Conservation (phyloP, 2,329 filamentous ascomycete genomes). For the Phialocephala subalpina region DNA sequence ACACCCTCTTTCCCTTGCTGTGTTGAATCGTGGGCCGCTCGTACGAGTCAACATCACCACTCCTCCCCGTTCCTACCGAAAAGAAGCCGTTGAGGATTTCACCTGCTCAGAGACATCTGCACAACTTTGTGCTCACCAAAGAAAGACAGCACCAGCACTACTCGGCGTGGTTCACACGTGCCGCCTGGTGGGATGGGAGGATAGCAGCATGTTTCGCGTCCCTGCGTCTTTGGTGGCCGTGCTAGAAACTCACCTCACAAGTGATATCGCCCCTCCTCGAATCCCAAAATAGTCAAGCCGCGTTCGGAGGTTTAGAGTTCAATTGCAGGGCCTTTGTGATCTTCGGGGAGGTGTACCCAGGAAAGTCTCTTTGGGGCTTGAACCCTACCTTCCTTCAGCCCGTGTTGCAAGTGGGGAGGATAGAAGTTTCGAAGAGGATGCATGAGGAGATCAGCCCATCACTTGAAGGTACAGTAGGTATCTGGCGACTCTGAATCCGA, state of each 20-base stretch:
- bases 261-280: neutral
- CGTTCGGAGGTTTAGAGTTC: neutral
- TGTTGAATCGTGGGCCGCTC: neutral
- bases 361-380: neutral
- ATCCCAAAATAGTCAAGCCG: neutral
- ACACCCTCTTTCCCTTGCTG: neutral
- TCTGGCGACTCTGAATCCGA: neutral
- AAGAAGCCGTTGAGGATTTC: neutral
- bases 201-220: conserved; percentile 1
- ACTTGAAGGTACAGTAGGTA: neutral
- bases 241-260: conserved; percentile 6
- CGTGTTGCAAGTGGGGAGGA: neutral
- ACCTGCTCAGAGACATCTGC: neutral
- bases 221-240: neutral
- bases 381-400: neutral
- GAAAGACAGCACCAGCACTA: neutral
- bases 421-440: neutral
- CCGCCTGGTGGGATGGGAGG: neutral
- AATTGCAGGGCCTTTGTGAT: neutral
- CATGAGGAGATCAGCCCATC: neutral
- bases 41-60: neutral
- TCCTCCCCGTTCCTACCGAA: neutral
- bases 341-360: neutral
- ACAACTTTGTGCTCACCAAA: neutral
- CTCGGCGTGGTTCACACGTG: conserved; percentile 4